Evolutionary conservation across 2,329 filamentous ascomycete genomes (phyloP), one percentile per base, ranked within the genome.

Genomic region (Fusarium brachygibbosum): DNA sequence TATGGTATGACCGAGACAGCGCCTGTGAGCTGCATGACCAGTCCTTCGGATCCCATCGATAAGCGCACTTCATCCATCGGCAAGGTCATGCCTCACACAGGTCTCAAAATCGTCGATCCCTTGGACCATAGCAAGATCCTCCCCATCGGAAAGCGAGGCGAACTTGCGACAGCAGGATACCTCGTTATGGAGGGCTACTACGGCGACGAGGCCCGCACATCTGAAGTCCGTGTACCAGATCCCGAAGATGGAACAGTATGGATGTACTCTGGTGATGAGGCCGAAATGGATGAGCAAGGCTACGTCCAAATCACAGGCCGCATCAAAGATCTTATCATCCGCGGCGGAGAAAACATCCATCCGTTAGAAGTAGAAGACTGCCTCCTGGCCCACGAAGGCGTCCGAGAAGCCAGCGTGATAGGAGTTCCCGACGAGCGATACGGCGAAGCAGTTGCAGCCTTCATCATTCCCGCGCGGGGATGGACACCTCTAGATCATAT

Each of bases 1-100:
- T 98, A 98, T 79, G 94, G 94, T 65, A 97, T 97, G 94, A 98
- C 94, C 2, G 94, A 98, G 80, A 98, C 94, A 2, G 87, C 85
- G 49, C 91, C 91, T 40, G 91, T 93, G 74, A 84, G 87, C 83
- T 88, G 87, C 68, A 97, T 97, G 94, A 97, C 94, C 0, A 84
- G 88, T 0, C 94, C 93, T 0, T 80, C 87, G 19, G 94, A 97
- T 76, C 89, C 93, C 0, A 82, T 93, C 4, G 86, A 86, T 37
- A 92, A 91, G 79, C 86, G 94, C 40, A 91, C 93, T 52, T 85
- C 88, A 38, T 91, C 88, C 5, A 93, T 98, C 2, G 96, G 96
- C 4, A 84, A 86, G n/a, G 83, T 91, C 1, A 88, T 98, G 80
- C 93, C 94, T 11, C 94, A 98, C 77, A 94, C 97, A 1, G 76